These are phyloP conservation scores for Stephania cephalantha DNA, from an alignment of 164 flowering plant genomes.

Conservation along the genomic window DNA sequence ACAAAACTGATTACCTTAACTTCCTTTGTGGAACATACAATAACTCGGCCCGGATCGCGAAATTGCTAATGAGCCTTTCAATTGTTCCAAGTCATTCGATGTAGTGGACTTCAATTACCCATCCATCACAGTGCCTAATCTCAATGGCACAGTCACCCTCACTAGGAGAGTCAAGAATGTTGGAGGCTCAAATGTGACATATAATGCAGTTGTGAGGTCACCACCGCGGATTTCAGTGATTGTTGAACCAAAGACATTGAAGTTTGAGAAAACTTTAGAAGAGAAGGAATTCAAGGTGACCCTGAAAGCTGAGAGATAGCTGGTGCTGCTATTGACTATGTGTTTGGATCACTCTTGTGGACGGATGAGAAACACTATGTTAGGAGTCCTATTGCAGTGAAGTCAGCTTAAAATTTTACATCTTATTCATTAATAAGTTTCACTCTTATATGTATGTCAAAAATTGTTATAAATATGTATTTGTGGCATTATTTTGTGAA, in stretches of 20 bases:
- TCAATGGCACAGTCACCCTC: slow-evolving; percentile 17
- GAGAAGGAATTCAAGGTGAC: slow-evolving; percentile 39
- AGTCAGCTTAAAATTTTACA: too few species aligned
- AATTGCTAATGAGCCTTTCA: slow-evolving; percentile 16
- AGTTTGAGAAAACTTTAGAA: slow-evolving; percentile 33
- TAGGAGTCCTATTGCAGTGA: slow-evolving; percentile 57
- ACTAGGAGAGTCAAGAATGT: slow-evolving; percentile 24
- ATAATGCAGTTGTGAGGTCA: slow-evolving; percentile 3
- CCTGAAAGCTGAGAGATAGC: slow-evolving; percentile 11
- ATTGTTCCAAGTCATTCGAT: slow-evolving; percentile 12
- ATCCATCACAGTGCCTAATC: slow-evolving; percentile 38
- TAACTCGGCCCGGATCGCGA: slow-evolving; percentile 13
- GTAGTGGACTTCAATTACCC: slow-evolving; percentile 26
- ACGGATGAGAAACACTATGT: slow-evolving; percentile 58
- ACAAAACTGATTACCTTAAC: slow-evolving; percentile 34
- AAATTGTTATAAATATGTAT: too few species aligned
- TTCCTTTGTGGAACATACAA: slow-evolving; percentile 36
- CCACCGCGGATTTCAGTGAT: slow-evolving; percentile 31
- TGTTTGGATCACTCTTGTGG: slow-evolving; percentile 60
- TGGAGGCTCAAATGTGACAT: slow-evolving; percentile 22
- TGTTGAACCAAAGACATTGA: slow-evolving; percentile 37
- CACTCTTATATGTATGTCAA: too few species aligned
- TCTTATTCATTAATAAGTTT: too few species aligned
- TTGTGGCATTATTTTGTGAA: too few species aligned
- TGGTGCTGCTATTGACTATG: slow-evolving; percentile 19